Base-by-base conservation (phyloP, 2,329 filamentous ascomycete species). In the Ophidiomyces ophidiicola region DNA sequence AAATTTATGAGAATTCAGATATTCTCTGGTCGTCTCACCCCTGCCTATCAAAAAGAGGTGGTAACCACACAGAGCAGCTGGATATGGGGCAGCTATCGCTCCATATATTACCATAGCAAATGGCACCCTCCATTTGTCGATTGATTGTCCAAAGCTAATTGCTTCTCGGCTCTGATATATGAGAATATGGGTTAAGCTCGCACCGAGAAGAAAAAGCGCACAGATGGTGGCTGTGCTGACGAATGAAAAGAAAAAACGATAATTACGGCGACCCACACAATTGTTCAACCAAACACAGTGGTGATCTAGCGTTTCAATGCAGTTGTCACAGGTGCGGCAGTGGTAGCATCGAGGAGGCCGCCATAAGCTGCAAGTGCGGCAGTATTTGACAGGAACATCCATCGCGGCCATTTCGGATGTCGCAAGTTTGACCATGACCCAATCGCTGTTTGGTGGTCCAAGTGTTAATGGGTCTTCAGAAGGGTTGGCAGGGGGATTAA, bases 251-350 rank as follows among this genome's bases (percentile, higher is more conserved):
- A 98, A 98, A 61, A 88, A 96, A 47, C 90, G 84, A 64, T 98
- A 98, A 64, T 98, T 98, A 52, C 90, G 83, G 48, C 88, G 80
- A 30, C 90, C 90, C 35, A 98, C 81, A 52, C 90, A 98, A 59
- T 98, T 98, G 64, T 98, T 98, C 47, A 98, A 74, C 90, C 90
- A 98, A 11, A 96, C 87, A 54, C 90, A 98, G 62, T 98, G 90
- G 55, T 98, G 90, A 55, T 98, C 90, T 50, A 94, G 85, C 0
- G 86, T 94, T 61, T 98, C 90, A 44, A 98, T 76, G 58, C 90
- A 98, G 59, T 92, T 94, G 62, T 98, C 88, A 63, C 90, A 98
- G 19, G 94, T 73, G 42, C 90, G 82, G 62, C 90, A 98, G 63
- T 98, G 90, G 56, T 98, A 92, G 43, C 85, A 86, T 43, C 90